phyloP scores from a whole-genome alignment of 1,284 basidiomycete species.

The Puccinia triticina region DNA sequence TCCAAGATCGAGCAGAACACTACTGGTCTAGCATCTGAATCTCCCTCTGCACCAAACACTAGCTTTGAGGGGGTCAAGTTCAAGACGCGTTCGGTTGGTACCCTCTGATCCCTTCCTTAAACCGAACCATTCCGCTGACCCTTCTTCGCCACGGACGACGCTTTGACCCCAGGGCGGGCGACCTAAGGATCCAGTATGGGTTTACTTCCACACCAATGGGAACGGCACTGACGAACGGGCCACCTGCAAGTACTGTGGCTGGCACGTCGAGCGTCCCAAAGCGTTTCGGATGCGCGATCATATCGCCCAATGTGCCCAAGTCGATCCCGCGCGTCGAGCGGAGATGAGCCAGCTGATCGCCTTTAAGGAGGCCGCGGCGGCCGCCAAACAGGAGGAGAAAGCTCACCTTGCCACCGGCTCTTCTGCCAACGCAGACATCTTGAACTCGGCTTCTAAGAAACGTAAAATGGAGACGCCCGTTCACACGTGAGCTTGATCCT shows the following conservation, averaged over 20 bases:
- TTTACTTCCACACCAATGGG: constrained; percentile 50
- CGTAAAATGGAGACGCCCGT: constrained; percentile 42
- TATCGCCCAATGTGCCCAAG: constrained; percentile 53
- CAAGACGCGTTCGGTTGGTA: constrained; percentile 49
- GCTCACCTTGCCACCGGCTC: constrained; percentile 27
- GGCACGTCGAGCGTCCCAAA: constrained; percentile 58
- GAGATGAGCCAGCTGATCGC: constrained; percentile 50
- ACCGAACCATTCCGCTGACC: background rate
- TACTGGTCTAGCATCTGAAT: constrained; percentile 1
- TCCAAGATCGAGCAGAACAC: background rate
- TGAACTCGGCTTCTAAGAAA: constrained; percentile 42
- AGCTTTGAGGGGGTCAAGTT: constrained; percentile 26
- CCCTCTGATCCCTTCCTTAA: background rate
- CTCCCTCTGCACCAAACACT: constrained; percentile 1
- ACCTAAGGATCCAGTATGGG: constrained; percentile 52
- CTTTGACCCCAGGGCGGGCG: constrained; percentile 32
- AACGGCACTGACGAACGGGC: constrained; percentile 52
- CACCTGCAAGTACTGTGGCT: constrained; percentile 55
- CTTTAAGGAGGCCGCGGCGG: constrained; percentile 49
- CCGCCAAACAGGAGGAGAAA: constrained; percentile 52
- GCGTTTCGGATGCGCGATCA: constrained; percentile 58
- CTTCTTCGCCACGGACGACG: background rate
- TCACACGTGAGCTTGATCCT: background rate
- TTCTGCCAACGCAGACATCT: background rate
- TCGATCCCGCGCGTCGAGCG: constrained; percentile 36